Evolutionary conservation across 2,329 filamentous ascomycete genomes (phyloP), one percentile per base, ranked within the genome.

Genomic region (Diplodia seriata): DNA sequence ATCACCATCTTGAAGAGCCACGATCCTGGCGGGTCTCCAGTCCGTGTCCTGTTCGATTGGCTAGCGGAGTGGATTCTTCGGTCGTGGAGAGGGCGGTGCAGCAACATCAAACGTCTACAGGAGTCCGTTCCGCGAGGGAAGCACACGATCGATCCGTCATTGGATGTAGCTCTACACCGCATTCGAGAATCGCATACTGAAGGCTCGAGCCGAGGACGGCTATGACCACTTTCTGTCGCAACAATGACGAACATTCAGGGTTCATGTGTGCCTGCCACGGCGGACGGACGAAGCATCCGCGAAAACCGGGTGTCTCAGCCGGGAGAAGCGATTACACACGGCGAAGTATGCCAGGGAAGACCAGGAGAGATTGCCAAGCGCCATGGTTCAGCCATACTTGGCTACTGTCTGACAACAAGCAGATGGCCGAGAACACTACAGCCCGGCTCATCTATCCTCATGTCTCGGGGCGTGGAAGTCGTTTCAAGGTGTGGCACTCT

Each of bases 91-190:
- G 43, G 18, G 6, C n/a, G n/a, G 6, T 63, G 47, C 47, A 63
- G n/a, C 43, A 63, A 63, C 43, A 15, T 63, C 43, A n/a, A 51
- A 63, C 59, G 59, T 63, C 59, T 63, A 31, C 23, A 63, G 59
- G 43, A 63, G 31, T 51, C 59, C 43, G 29, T 63, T 63, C 59
- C 59, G 59, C 15, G 33, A 31, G n/a, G 29, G 11, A 40, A 23
- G 50, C 33, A 8, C 23, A 14, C 31, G 49, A n/a, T 14, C 9
- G 12, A 36, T 31, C 31, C 15, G 8, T n/a, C 23, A 61, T 18
- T 50, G 56, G 56, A 49, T 61, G 56, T 11, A 36, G 33, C n/a
- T 47, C 43, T 7, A 36, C 53, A 20, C 18, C 2, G 50, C 53
- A 31, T 33, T 26, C 11, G 23, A 26, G 18, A 53, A 53, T 14